Percentiles rank a stretch among this genome's conserved stretches.
Evolutionary conservation across 2,329 filamentous ascomycete species (phyloP).

Genomic region (Dactylellina sp.): DNA sequence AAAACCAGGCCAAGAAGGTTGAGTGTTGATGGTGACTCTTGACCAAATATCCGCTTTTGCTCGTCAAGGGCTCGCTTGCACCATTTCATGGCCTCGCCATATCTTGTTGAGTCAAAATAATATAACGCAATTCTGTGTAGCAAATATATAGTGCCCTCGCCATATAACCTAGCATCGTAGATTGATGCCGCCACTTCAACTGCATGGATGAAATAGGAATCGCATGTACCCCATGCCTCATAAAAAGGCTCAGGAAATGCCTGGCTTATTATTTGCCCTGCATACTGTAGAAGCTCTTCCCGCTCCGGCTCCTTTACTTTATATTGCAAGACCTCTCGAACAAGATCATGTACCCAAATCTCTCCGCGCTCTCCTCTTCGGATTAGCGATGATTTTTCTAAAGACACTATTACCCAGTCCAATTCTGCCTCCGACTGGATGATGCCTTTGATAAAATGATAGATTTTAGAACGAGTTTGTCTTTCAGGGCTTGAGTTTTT

Average conservation of each 20-base stretch:
- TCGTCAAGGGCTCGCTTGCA: conserved; percentile 33
- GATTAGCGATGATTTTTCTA: conserved; percentile 28
- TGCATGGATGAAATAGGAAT: conserved; percentile 4
- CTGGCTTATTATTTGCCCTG: conserved; percentile 4
- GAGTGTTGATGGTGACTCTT: conserved; percentile 39
- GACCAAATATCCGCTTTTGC: conserved; percentile 35
- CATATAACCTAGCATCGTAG: background rate
- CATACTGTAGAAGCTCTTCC: background rate
- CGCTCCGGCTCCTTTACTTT: conserved; percentile 17
- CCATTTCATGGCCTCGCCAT: conserved; percentile 39
- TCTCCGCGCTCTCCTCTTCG: conserved; percentile 15
- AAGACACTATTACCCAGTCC: background rate
- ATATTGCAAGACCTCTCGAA: conserved; percentile 6
- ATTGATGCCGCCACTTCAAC: background rate
- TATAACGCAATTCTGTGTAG: background rate
- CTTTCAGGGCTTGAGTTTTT: no score
- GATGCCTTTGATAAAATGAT: background rate
- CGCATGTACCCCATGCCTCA: conserved; percentile 5
- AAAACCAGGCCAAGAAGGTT: conserved; percentile 30
- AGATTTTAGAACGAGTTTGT: background rate
- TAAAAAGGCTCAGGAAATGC: conserved; percentile 6
- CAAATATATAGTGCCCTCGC: background rate
- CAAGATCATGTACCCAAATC: conserved; percentile 32
- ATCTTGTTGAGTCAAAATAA: conserved; percentile 5
- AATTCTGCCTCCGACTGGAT: conserved; percentile 1